Evolutionary conservation across 148 eudicot genomes (phyloP), one percentile per base, ranked within the genome.

Genomic region (Tetragonia tetragonoides): DNA sequence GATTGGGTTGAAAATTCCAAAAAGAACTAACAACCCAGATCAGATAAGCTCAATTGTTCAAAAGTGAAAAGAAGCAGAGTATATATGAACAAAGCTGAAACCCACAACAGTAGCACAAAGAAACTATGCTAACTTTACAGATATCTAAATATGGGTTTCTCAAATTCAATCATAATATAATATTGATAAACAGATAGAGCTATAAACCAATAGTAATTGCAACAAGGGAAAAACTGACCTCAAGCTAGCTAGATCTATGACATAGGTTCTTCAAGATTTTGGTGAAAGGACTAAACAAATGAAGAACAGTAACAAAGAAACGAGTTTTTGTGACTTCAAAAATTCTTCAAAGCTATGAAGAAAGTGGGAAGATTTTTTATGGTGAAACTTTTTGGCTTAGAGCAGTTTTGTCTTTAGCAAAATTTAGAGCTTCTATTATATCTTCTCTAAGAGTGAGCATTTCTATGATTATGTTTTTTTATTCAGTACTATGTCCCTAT

Each of bases 171-270:
- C 51, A 57, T 60, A 10, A 5, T 37, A 7, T 0, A 28, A 65
- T 8, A 37, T 14, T 42, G 41, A 40, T 15, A 18, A 40, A 47
- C 10, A 4, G 70, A 40, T 64, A 72, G 34, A 79, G 8, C 62
- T 54, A 54, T 5, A 59, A 59, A 59, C 20, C 16, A 20, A 59
- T 20, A 17, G 18, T 17, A 20, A 37, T 37, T 5, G 24, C 14
- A 23, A 4, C 16, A 49, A 70, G 12, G 59, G 57, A 0, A n/a
- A 34, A 77, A 72, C 84, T 71, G 74, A 81, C 80, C 84, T 77
- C 47, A 28, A 72, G 71, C 10, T 16, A 64, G 73, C 47, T 69
- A 81, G 80, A 77, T 81, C 84, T 81, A 72, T 37, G 44, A 77
- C 64, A 64, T 71, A 60, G 51, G 21, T 44, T 39, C 20, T 39